Evolutionary conservation across 805 yeast genomes (phyloP).

Genomic region (Cyberlindnera subsufficiens): DNA sequence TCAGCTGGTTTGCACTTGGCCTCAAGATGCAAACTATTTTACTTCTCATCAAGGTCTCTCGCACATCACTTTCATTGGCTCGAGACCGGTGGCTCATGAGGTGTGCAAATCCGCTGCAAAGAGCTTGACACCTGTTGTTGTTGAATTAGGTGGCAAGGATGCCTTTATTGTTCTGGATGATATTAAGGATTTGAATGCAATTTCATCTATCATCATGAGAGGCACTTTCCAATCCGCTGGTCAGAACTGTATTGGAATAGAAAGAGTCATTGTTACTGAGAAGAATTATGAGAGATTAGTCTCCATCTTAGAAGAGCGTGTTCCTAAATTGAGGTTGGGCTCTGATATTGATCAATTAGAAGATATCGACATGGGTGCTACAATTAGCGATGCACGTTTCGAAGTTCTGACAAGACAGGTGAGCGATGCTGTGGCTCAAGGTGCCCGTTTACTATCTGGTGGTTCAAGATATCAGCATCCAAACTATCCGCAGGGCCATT

Average conservation of each 20-base stretch:
- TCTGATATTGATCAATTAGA: constrained; percentile 88
- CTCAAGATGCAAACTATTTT: constrained; percentile 80
- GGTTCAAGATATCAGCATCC: constrained; percentile 83
- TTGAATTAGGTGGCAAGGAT: constrained; percentile 96
- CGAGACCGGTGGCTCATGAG: constrained; percentile 88
- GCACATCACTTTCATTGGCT: constrained; percentile 93
- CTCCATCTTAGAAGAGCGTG: constrained; percentile 47
- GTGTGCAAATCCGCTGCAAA: constrained; percentile 80
- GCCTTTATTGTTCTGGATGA: constrained; percentile 85
- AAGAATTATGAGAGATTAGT: constrained; percentile 60
- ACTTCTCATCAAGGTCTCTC: constrained; percentile 77
- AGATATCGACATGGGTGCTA: constrained; percentile 94
- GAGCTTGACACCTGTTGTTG: constrained; percentile 89
- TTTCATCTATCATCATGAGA: constrained; percentile 81
- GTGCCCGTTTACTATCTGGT: constrained; percentile 79
- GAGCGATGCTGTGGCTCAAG: constrained; percentile 65
- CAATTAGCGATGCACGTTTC: constrained; percentile 76
- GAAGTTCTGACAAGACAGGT: constrained; percentile 60
- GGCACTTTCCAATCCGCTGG: constrained; percentile 98
- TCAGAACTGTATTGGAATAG: constrained; percentile 97
- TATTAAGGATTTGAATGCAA: constrained; percentile 45
- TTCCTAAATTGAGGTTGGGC: constrained; percentile 67
- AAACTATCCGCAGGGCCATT: constrained; percentile 92
- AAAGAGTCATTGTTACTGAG: constrained; percentile 81
- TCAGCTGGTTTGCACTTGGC: constrained; percentile 85